Evolutionary conservation across 352 stramenopile species (phyloP).

Genomic region (Proteromonas lacertae): DNA sequence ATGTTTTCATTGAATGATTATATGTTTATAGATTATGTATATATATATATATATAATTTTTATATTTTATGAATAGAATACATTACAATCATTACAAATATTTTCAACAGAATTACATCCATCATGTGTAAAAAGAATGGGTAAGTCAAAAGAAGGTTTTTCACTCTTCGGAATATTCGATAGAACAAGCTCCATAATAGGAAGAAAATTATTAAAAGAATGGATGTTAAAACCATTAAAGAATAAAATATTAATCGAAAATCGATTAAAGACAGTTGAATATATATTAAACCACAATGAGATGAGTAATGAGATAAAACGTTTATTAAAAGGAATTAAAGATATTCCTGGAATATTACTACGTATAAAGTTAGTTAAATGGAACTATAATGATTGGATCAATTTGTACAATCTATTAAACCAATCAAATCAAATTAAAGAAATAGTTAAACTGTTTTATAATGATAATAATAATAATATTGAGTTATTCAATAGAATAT

Average conservation of each 20-base stretch:
- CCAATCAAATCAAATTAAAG: background rate
- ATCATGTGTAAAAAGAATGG: background rate
- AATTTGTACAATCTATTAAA: background rate
- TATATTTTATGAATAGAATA: too few species aligned
- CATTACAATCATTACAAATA: too few species aligned
- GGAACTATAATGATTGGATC: background rate
- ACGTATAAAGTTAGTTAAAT: conserved; percentile 1
- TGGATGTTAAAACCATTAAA: conserved; percentile 2
- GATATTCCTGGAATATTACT: conserved; percentile 1
- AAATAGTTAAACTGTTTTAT: background rate
- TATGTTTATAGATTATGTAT: too few species aligned
- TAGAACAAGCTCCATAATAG: background rate
- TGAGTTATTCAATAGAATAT: background rate
- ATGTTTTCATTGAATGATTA: too few species aligned
- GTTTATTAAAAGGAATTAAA: background rate
- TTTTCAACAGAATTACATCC: conserved; percentile 4
- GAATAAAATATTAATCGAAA: background rate
- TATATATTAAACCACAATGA: background rate
- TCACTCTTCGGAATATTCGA: conserved; percentile 2
- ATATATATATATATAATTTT: too few species aligned
- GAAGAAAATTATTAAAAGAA: background rate
- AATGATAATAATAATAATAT: background rate
- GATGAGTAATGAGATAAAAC: background rate
- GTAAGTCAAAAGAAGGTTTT: conserved; percentile 4
- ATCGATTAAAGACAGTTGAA: background rate